Conservation (phyloP, 2,329 filamentous ascomycete species). For the Aspergillus ibericus region DNA sequence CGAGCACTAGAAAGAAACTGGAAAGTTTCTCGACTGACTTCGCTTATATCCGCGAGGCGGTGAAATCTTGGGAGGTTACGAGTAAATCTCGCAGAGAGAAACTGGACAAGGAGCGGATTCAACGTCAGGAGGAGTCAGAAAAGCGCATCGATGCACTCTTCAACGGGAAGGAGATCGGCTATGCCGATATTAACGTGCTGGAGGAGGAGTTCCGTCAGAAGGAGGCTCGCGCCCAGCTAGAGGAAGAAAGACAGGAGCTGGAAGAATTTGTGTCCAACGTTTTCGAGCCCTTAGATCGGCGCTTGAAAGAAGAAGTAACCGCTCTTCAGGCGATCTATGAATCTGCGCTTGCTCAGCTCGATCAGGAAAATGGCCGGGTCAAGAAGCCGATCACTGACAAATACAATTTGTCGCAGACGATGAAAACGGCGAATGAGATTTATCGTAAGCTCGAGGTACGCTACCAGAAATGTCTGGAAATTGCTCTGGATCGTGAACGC, state of each 20-base stretch:
- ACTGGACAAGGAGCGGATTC: constrained; percentile 50
- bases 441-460: constrained; percentile 51
- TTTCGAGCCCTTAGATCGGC: constrained; percentile 52
- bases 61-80: constrained; percentile 49
- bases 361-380: constrained; percentile 39
- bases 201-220: constrained; percentile 57
- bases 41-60: constrained; percentile 42
- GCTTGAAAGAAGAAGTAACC: constrained; percentile 52
- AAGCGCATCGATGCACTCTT: constrained; percentile 55
- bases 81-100: constrained; percentile 46
- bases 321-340: constrained; percentile 50
- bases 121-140: constrained; percentile 54
- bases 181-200: constrained; percentile 56
- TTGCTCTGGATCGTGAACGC: constrained; percentile 55
- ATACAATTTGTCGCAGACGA: constrained; percentile 43
- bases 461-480: constrained; percentile 51
- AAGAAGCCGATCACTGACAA: constrained; percentile 32
- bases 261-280: constrained; percentile 52
- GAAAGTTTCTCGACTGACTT: constrained; percentile 44
- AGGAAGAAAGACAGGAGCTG: constrained; percentile 55
- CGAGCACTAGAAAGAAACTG: constrained; percentile 34
- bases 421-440: constrained; percentile 48
- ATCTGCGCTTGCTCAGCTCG: constrained; percentile 43
- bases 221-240: constrained; percentile 52
- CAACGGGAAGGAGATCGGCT: constrained; percentile 58